Percentiles rank a stretch among this genome's conserved stretches.
phyloP scores from a whole-genome alignment of 169 alveolate genomes.

The Eimeria maxima region DNA sequence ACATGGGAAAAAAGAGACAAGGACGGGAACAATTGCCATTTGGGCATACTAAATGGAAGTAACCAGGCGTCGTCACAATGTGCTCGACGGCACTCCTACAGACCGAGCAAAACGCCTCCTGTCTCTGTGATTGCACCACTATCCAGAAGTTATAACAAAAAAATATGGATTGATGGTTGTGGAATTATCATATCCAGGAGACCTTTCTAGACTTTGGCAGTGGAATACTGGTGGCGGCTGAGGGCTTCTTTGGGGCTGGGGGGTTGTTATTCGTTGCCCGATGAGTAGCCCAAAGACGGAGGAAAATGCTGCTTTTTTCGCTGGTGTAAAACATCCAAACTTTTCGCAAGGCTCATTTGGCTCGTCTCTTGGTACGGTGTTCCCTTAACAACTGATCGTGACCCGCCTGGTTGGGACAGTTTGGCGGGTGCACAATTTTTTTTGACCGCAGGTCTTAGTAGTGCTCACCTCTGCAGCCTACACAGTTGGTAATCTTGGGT shows the following conservation, averaged over 20 bases:
- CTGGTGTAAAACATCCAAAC: not conserved
- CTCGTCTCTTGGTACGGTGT: not conserved
- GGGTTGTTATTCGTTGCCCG: not conserved
- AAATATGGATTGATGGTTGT: not conserved
- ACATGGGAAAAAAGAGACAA: slow-evolving; percentile 54
- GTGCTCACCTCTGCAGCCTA: not conserved
- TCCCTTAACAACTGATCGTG: not conserved
- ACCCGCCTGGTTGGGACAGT: not conserved
- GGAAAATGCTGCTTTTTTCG: not conserved
- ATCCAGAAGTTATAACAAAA: not conserved
- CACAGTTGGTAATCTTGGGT: not conserved
- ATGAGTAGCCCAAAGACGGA: not conserved
- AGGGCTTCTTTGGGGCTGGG: slow-evolving; percentile 61
- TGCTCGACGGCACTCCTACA: not conserved
- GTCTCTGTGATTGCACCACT: not conserved
- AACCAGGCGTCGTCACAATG: not conserved
- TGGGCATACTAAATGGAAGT: slow-evolving; percentile 13
- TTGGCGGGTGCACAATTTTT: not conserved
- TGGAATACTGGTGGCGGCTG: not conserved
- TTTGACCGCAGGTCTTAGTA: not conserved
- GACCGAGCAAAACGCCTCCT: not conserved
- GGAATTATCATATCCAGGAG: not conserved
- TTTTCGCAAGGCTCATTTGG: not conserved
- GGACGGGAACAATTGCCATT: slow-evolving; percentile 47
- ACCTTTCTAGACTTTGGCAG: not conserved